Base-by-base conservation (phyloP, 192 early-diverging fungal species). In the Coemansia biformis region DNA sequence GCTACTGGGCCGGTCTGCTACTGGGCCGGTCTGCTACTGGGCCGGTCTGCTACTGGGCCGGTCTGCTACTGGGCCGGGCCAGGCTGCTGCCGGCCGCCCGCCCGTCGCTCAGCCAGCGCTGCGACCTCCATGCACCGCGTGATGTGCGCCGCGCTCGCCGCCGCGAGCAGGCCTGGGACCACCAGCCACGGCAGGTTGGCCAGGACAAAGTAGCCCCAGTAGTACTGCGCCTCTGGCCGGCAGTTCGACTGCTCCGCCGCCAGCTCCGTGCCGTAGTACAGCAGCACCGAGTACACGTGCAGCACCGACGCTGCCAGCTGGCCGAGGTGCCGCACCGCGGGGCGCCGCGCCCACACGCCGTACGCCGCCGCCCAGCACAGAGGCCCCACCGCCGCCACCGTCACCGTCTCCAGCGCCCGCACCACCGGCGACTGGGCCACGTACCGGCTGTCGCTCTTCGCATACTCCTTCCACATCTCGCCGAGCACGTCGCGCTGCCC, bases 391-490 rank as follows among this genome's bases (percentile, higher is more conserved):
- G 64, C 42, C 16, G 48, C 18, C 15, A 76, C 80, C 17, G 86
- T 87, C 38, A 82, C 64, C 8, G 63, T 48, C 51, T 87, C 86
- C 57, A 84, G 80, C 23, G 72, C 52, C 24, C 59, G 59, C 1
- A 87, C 82, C 48, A 78, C 61, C 8, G 76, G 46, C 24, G 75
- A 74, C 16, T 51, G 48, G 5, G 65, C 57, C 63, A 87, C 64
- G 56, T 87, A 87, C 29, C 86, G 54, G 47, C 80, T 82, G 60
- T 87, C 86, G 54, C 75, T 78, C 51, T 70, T 58, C 9, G 82
- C 83, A 50, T 87, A 87, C 65, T 87, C 86, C 64, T 87, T 87
- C 83, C 83, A 85, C 46, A 84, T 38, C 14, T 76, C 66, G 13
- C 75, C 67, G n/a, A 82, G 34, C 37, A 81, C 39, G 32, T 54